Percentiles rank a stretch among this genome's conserved stretches.
phyloP scores from a whole-genome alignment of 768 basidiomycete species.

The Mycena vulgaris region DNA sequence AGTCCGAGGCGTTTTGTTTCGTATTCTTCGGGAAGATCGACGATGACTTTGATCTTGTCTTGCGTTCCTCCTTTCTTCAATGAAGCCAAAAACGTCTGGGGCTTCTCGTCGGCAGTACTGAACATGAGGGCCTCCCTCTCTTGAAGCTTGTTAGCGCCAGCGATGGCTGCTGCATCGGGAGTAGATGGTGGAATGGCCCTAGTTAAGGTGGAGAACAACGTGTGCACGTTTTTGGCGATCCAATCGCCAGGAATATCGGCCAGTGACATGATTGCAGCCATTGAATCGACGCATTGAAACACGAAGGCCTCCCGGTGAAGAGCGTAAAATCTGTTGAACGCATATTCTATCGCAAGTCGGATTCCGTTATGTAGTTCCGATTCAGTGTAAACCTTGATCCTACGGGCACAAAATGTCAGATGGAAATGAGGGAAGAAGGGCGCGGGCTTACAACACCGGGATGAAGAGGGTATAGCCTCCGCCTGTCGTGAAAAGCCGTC shows the following conservation, averaged over 20 bases:
- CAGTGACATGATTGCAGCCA: slow-evolving; percentile 68
- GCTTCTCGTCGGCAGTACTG: slow-evolving; percentile 79
- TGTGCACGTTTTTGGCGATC: slow-evolving; percentile 70
- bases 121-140: slow-evolving; percentile 82
- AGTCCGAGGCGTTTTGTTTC: slow-evolving; percentile 69
- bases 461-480: slow-evolving; percentile 84
- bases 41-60: slow-evolving; percentile 57
- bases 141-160: slow-evolving; percentile 71
- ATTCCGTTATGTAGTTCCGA: slow-evolving; percentile 71
- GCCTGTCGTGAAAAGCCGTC: slow-evolving; percentile 80
- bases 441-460: slow-evolving; percentile 61
- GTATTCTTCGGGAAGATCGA: slow-evolving; percentile 72
- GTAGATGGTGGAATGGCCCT: slow-evolving; percentile 55
- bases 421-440: background rate
- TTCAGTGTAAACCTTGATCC: slow-evolving; percentile 78
- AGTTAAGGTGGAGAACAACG: slow-evolving; percentile 72
- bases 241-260: slow-evolving; percentile 64
- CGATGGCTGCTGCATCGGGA: slow-evolving; percentile 78
- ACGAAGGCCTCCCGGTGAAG: slow-evolving; percentile 81
- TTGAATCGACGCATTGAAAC: slow-evolving; percentile 79
- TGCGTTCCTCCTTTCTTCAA: slow-evolving; percentile 62
- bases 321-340: slow-evolving; percentile 79
- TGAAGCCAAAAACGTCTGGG: slow-evolving; percentile 76
- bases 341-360: slow-evolving; percentile 78
- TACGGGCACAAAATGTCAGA: slow-evolving; percentile 1